phyloP scores from a whole-genome alignment of 2,329 filamentous ascomycete genomes.

The Colletotrichum sojae region DNA sequence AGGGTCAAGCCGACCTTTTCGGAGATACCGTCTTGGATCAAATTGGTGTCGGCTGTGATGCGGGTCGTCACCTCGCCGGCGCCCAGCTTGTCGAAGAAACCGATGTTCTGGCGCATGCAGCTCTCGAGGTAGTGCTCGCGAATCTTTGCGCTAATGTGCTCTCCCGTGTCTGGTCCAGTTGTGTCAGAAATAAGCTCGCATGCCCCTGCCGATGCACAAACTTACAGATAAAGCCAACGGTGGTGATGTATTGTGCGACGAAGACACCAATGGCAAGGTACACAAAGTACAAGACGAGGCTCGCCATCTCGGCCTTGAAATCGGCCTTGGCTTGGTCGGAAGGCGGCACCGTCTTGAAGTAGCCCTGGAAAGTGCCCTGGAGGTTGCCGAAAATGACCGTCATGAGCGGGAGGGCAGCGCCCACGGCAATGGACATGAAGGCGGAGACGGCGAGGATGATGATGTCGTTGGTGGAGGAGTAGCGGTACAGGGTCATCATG shows the following conservation, averaged over 20 bases:
- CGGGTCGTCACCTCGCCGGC: slow-evolving; percentile 94
- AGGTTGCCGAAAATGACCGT: slow-evolving; percentile 86
- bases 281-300: slow-evolving; percentile 84
- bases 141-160: slow-evolving; percentile 84
- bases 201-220: slow-evolving; percentile 7
- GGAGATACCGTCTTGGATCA: slow-evolving; percentile 93
- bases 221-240: slow-evolving; percentile 85
- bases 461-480: slow-evolving; percentile 76
- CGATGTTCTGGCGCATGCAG: slow-evolving; percentile 90
- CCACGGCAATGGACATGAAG: slow-evolving; percentile 78
- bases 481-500: slow-evolving; percentile 77
- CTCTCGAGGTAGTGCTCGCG: slow-evolving; percentile 87
- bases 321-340: slow-evolving; percentile 59
- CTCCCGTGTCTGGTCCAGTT: slow-evolving; percentile 70
- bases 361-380: slow-evolving; percentile 78
- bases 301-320: slow-evolving; percentile 73
- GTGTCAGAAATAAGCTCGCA: slow-evolving; percentile 13
- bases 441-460: slow-evolving; percentile 73
- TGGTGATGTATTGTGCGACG: slow-evolving; percentile 81
- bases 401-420: slow-evolving; percentile 84
- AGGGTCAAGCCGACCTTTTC: slow-evolving; percentile 88
- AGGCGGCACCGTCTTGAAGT: slow-evolving; percentile 57
- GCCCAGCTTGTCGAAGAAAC: slow-evolving; percentile 92
- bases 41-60: slow-evolving; percentile 93
- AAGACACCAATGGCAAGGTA: slow-evolving; percentile 89